Conservation (phyloP, 2,329 filamentous ascomycete genomes). For the Scopulariopsis brevicaulis region DNA sequence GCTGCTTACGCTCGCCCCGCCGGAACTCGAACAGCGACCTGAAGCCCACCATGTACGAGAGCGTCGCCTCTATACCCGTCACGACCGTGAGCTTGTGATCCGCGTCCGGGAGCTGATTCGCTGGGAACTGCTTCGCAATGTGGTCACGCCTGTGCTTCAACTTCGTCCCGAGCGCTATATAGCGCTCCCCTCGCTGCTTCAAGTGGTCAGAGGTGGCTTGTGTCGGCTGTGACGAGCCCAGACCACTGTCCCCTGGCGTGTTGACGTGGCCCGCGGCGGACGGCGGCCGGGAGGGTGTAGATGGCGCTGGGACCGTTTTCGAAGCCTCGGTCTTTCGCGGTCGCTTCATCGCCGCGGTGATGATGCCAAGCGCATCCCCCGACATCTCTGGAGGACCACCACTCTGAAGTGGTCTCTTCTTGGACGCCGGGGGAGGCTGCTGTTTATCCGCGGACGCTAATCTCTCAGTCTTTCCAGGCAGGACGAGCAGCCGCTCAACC, state of each 20-base stretch:
- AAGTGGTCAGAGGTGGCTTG: background rate
- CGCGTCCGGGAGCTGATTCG: constrained; percentile 15
- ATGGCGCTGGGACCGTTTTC: constrained; percentile 27
- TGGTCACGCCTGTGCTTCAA: constrained; percentile 45
- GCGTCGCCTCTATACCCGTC: constrained; percentile 34
- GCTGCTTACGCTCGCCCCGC: constrained; percentile 27
- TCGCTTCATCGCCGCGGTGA: constrained; percentile 26
- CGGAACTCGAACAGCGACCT: constrained; percentile 33
- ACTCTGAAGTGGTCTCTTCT: constrained; percentile 32
- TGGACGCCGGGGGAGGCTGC: constrained; percentile 22
- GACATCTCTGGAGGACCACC: constrained; percentile 9
- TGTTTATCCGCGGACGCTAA: constrained; percentile 28
- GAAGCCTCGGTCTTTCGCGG: constrained; percentile 29
- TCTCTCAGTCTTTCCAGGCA: constrained; percentile 29
- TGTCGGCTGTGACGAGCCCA: constrained; percentile 10
- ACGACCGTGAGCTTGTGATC: constrained; percentile 28
- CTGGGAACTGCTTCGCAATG: constrained; percentile 18
- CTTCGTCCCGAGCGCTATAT: constrained; percentile 29
- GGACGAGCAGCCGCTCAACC: constrained; percentile 32
- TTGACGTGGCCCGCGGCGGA: constrained; percentile 38
- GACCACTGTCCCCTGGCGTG: constrained; percentile 34
- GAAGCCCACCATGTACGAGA: constrained; percentile 43
- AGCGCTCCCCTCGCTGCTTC: constrained; percentile 17
- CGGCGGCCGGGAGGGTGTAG: constrained; percentile 38
- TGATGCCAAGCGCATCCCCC: constrained; percentile 15